These are phyloP conservation scores for Xylaria sp. DNA, from an alignment of 2,329 filamentous ascomycete species.

Conservation along the genomic window DNA sequence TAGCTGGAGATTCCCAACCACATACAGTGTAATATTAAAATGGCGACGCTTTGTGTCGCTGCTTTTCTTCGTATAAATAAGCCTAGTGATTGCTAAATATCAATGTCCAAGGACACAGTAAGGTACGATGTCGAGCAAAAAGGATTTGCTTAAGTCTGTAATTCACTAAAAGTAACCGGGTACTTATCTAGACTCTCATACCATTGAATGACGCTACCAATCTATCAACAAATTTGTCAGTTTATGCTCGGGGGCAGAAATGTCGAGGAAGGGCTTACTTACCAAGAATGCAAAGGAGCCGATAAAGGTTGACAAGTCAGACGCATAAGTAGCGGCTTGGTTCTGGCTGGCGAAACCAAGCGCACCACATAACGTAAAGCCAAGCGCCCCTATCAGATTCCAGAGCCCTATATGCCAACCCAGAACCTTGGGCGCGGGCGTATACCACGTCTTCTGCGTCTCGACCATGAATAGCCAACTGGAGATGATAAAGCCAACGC, in stretches of 20 bases:
- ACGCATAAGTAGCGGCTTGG: conserved; percentile 27
- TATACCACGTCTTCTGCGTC: conserved; percentile 34
- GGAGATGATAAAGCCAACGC: conserved; percentile 31
- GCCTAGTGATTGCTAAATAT: neutral
- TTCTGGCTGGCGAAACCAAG: conserved; percentile 24
- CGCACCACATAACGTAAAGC: conserved; percentile 31
- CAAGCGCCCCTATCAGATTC: conserved; percentile 32
- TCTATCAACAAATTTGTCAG: conserved; percentile 20
- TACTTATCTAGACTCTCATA: conserved; percentile 36
- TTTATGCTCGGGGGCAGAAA: neutral
- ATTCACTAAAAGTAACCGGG: conserved; percentile 21
- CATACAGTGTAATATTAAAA: neutral
- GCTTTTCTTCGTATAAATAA: neutral
- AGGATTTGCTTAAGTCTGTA: neutral
- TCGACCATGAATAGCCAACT: conserved; percentile 34
- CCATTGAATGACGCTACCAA: conserved; percentile 33
- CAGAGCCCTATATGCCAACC: conserved; percentile 37
- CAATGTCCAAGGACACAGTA: neutral
- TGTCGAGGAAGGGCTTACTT: neutral
- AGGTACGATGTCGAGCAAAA: neutral
- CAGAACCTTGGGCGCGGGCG: conserved; percentile 19
- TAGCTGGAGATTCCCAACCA: neutral
- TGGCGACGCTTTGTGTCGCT: neutral
- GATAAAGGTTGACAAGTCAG: conserved; percentile 31
- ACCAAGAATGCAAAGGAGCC: conserved; percentile 34